A percentile compares a stretch with the other conserved stretches of the same genome.
phyloP scores from a whole-genome alignment of 305 asterid species.

The Fraxinus sp. region DNA sequence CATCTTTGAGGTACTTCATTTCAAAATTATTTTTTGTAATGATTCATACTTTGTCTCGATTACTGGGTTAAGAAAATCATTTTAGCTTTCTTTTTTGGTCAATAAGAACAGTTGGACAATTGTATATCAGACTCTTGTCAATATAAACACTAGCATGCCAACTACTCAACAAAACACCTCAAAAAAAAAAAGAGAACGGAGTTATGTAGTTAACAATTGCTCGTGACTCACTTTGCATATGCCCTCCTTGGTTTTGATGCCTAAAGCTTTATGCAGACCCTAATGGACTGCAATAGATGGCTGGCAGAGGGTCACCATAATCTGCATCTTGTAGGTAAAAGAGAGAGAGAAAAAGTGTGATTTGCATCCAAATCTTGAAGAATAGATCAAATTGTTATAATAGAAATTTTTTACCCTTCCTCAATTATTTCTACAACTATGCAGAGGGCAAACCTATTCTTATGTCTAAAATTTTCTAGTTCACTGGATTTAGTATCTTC shows the following conservation, averaged over 20 bases:
- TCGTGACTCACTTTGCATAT: not conserved
- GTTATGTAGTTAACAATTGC: not conserved
- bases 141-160: not conserved
- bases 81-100: not conserved
- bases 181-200: not conserved
- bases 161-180: not conserved
- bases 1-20: constrained; percentile 6
- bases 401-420: not conserved
- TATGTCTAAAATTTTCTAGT: constrained; percentile 1
- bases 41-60: not conserved
- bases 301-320: not conserved
- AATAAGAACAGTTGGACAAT: not conserved
- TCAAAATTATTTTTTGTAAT: constrained; percentile 6
- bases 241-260: not conserved
- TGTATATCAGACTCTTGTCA: not conserved
- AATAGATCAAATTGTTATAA: not conserved
- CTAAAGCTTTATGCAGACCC: not conserved
- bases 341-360: not conserved
- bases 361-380: not conserved
- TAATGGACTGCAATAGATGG: not conserved
- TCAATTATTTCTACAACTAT: constrained; percentile 1
- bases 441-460: not conserved
- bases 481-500: constrained; percentile 6
- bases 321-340: not conserved
- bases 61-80: not conserved